phyloP scores from a whole-genome alignment of 805 yeast genomes.

The Zygoascus ofunaensis region DNA sequence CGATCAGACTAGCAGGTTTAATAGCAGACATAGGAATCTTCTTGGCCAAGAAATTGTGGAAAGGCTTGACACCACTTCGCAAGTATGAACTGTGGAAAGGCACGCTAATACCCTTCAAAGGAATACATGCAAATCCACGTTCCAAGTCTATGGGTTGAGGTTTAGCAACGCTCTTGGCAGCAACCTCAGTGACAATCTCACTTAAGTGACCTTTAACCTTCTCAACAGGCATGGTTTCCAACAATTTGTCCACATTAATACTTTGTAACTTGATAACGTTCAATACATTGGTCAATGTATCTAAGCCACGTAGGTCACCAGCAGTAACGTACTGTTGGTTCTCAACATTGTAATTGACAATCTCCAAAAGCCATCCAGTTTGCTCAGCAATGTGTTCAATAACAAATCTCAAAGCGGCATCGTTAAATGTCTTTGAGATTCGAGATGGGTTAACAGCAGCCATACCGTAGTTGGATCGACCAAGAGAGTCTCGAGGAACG shows the following conservation, averaged over 20 bases:
- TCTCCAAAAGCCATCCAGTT: conserved; percentile 92
- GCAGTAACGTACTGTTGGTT: conserved; percentile 98
- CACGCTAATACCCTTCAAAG: conserved; percentile 97
- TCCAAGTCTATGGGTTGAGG: conserved; percentile 95
- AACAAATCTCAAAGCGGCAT: conserved; percentile 88
- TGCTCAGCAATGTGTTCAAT: conserved; percentile 76
- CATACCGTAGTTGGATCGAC: conserved; percentile 99
- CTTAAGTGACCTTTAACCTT: conserved; percentile 80
- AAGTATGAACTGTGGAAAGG: conserved; percentile 99
- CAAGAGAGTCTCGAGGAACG: conserved; percentile 90
- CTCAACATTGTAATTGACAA: conserved; percentile 96
- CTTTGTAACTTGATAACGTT: conserved; percentile 90
- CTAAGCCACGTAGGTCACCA: conserved; percentile 94
- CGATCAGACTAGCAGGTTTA: conserved; percentile 85
- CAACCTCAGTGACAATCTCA: conserved; percentile 80
- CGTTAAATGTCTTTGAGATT: conserved; percentile 78
- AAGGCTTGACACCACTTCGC: conserved; percentile 97
- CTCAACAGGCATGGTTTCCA: conserved; percentile 72
- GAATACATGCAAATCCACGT: conserved; percentile 97
- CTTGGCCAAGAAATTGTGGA: conserved; percentile 94
- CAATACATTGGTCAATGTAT: conserved; percentile 84
- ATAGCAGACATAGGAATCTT: conserved; percentile 92
- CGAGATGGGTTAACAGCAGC: conserved; percentile 96
- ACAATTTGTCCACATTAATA: conserved; percentile 82
- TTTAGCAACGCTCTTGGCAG: conserved; percentile 73